Evolutionary conservation across 164 flowering plant genomes (phyloP).

Genomic region (Chloranthus sessilifolius): DNA sequence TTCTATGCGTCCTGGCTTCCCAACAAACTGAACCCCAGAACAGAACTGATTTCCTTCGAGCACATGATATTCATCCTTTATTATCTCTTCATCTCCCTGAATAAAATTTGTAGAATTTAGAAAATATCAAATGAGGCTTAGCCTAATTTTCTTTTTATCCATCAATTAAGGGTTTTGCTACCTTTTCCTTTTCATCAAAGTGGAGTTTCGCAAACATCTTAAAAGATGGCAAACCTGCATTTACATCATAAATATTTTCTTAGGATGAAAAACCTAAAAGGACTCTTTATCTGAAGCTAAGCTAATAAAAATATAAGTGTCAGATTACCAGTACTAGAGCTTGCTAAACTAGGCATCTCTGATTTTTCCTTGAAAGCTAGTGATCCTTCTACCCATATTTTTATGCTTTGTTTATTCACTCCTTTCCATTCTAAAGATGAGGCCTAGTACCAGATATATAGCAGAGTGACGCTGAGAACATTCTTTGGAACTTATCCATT

Average conservation of each 20-base stretch:
- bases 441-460: too few species aligned
- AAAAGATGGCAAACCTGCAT: background rate
- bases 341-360: too few species aligned
- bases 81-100: background rate
- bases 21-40: background rate
- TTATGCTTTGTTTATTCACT: too few species aligned
- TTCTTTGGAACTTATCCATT: too few species aligned
- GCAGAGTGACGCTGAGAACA: too few species aligned
- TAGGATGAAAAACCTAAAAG: background rate
- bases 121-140: background rate
- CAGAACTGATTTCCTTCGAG: background rate
- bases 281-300: too few species aligned
- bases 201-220: background rate
- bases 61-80: background rate
- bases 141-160: too few species aligned
- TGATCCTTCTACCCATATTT: too few species aligned
- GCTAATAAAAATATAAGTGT: too few species aligned
- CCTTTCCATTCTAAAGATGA: too few species aligned
- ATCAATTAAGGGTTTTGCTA: too few species aligned
- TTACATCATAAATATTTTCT: background rate
- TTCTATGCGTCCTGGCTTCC: background rate
- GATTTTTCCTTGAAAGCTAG: too few species aligned
- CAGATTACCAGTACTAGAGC: constrained; percentile 8
- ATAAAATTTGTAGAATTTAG: background rate
- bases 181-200: background rate